A percentile compares a stretch with the other conserved stretches of the same genome.
Evolutionary conservation across 1,139 yeast genomes (phyloP).

Genomic region (Blastobotrys persicus): DNA sequence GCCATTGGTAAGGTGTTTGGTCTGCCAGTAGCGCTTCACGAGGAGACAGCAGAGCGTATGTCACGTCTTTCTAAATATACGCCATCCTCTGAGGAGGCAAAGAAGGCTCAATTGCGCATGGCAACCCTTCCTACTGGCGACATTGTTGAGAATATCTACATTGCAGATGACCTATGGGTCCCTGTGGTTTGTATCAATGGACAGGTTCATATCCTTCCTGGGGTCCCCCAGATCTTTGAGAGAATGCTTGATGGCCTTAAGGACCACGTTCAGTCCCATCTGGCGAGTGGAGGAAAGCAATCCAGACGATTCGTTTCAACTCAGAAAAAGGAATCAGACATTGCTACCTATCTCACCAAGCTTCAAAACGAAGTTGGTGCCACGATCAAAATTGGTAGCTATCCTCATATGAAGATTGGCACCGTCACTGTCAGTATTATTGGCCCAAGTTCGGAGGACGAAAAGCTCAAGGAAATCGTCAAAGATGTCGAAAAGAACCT

Average conservation of each 20-base stretch:
- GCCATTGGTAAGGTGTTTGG: constrained; percentile 62
- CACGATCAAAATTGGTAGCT: constrained; percentile 70
- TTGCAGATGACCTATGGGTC: constrained; percentile 68
- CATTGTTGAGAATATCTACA: constrained; percentile 51
- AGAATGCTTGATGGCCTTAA: constrained; percentile 47
- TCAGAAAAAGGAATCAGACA: constrained; percentile 55
- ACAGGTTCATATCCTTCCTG: constrained; percentile 72
- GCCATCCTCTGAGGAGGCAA: constrained; percentile 44
- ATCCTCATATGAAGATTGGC: constrained; percentile 69
- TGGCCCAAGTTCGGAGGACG: constrained; percentile 48
- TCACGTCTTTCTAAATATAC: constrained; percentile 45
- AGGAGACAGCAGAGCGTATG: constrained; percentile 62
- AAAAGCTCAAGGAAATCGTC: constrained; percentile 47
- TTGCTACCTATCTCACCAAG: constrained; percentile 60
- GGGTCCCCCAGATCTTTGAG: constrained; percentile 72
- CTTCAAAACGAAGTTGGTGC: constrained; percentile 50
- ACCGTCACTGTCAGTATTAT: constrained; percentile 70
- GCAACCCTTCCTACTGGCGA: constrained; percentile 64
- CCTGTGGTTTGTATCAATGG: constrained; percentile 68
- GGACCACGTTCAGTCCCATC: constrained; percentile 34
- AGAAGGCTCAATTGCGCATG: constrained; percentile 68
- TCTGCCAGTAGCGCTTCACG: constrained; percentile 52
- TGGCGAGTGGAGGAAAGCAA: constrained; percentile 38
- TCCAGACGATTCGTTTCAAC: constrained; percentile 64
- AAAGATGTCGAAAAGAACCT: constrained; percentile 46